phyloP scores from a whole-genome alignment of 2,329 filamentous ascomycete species.

The Talaromyces islandicus region DNA sequence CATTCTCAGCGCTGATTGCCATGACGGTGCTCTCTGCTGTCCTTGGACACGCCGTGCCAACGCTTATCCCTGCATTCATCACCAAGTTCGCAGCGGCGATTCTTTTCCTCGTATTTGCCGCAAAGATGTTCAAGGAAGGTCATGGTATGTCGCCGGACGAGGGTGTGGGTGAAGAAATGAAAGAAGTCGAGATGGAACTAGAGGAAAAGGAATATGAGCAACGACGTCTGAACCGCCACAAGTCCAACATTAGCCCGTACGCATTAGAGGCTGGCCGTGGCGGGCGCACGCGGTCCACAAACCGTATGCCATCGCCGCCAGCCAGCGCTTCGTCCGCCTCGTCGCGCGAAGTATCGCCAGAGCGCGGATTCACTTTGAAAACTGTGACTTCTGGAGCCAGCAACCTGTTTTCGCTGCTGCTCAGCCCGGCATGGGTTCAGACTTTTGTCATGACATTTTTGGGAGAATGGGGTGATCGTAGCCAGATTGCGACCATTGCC shows the following conservation, averaged over 20 bases:
- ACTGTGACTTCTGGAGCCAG: constrained; percentile 59
- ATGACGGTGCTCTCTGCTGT: constrained; percentile 96
- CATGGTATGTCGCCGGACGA: constrained; percentile 83
- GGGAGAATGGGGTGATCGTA: constrained; percentile 95
- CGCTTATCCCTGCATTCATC: constrained; percentile 80
- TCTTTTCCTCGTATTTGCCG: constrained; percentile 86
- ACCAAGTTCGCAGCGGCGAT: constrained; percentile 81
- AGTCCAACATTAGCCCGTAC: constrained; percentile 67
- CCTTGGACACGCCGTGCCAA: constrained; percentile 84
- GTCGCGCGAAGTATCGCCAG: constrained; percentile 53
- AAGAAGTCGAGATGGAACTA: constrained; percentile 89
- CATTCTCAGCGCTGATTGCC: constrained; percentile 81
- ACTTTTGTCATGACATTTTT: constrained; percentile 99
- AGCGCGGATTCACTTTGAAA: constrained; percentile 39
- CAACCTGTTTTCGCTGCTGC: constrained; percentile 79
- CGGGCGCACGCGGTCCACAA: constrained; percentile 63
- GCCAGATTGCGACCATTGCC: constrained; percentile 95
- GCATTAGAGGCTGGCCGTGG: constrained; percentile 73
- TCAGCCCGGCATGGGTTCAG: constrained; percentile 96
- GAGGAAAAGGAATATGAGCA: constrained; percentile 84
- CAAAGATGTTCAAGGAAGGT: constrained; percentile 77
- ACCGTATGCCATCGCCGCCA: constrained; percentile 71
- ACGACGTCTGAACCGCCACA: constrained; percentile 58
- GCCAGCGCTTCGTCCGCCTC: constrained; percentile 75
- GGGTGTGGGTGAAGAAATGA: constrained; percentile 94